Evolutionary conservation across 2,329 filamentous ascomycete species (phyloP).

Genomic region (Pseudocercospora crystallina): DNA sequence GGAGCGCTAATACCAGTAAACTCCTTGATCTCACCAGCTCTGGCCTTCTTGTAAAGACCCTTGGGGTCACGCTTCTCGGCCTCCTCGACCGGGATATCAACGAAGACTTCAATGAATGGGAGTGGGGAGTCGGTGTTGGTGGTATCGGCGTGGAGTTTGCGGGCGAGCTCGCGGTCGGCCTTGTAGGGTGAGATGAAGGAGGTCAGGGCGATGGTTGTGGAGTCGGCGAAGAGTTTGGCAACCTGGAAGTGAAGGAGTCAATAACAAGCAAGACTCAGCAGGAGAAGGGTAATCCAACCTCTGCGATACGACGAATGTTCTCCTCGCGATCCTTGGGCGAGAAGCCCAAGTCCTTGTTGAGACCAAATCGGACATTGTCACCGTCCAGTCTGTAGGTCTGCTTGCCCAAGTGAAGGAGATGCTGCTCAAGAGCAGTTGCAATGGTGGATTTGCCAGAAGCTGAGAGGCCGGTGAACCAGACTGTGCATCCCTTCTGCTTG

Average conservation of each 20-base stretch:
- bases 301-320: slow-evolving; percentile 94
- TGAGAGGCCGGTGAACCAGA: slow-evolving; percentile 97
- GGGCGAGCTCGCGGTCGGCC: slow-evolving; percentile 78
- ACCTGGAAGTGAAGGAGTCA: slow-evolving; percentile 53
- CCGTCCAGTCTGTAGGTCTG: slow-evolving; percentile 92
- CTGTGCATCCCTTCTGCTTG: slow-evolving; percentile 85
- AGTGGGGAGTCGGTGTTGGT: slow-evolving; percentile 60
- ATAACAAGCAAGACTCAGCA: neutral
- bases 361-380: slow-evolving; percentile 95
- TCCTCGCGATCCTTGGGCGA: slow-evolving; percentile 90
- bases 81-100: slow-evolving; percentile 87
- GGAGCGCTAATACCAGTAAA: slow-evolving; percentile 95
- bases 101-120: slow-evolving; percentile 89
- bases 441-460: slow-evolving; percentile 97
- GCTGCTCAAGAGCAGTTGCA: slow-evolving; percentile 93
- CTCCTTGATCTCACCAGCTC: slow-evolving; percentile 90
- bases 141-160: slow-evolving; percentile 71
- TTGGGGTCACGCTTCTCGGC: slow-evolving; percentile 96
- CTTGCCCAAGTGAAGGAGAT: slow-evolving; percentile 81
- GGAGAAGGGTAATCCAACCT: slow-evolving; percentile 47
- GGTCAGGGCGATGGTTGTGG: slow-evolving; percentile 81
- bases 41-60: slow-evolving; percentile 95
- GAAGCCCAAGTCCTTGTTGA: slow-evolving; percentile 98
- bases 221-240: slow-evolving; percentile 93
- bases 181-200: slow-evolving; percentile 97